Evolutionary conservation across 192 early-diverging fungal genomes (phyloP).

Genomic region (Coemansia sp.): DNA sequence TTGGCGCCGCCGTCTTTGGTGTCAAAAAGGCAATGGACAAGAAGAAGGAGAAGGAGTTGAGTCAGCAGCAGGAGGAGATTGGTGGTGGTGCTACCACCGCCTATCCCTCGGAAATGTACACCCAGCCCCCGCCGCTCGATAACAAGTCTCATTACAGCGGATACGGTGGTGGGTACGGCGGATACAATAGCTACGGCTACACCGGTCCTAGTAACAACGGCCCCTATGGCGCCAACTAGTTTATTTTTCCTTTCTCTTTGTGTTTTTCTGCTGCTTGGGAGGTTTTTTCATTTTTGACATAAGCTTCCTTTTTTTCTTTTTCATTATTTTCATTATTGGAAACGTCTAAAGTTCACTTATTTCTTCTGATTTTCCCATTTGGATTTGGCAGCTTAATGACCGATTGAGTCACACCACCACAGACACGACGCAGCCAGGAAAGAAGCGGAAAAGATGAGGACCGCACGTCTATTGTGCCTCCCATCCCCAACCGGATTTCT

Average conservation of each 20-base stretch:
- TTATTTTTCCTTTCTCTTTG: constrained; percentile 1
- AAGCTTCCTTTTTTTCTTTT: no score
- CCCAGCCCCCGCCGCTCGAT: constrained; percentile 1
- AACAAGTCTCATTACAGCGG: constrained; percentile 19
- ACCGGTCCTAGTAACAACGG: constrained; percentile 7
- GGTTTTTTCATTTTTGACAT: no score
- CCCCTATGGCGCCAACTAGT: neutral
- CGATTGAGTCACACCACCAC: no score
- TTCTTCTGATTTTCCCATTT: no score
- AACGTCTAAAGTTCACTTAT: no score
- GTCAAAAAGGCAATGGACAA: constrained; percentile 31
- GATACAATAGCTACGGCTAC: neutral
- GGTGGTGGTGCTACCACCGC: constrained; percentile 1
- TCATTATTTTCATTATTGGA: no score
- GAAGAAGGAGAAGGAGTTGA: constrained; percentile 18
- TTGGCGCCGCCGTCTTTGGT: constrained; percentile 25
- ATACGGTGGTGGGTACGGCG: constrained; percentile 5
- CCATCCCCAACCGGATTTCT: no score
- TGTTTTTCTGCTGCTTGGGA: neutral
- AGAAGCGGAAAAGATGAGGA: no score
- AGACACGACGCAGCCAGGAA: no score
- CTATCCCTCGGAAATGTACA: constrained; percentile 5
- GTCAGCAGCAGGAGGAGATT: constrained; percentile 14
- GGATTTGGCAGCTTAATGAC: no score
- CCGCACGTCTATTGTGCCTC: no score